phyloP scores from a whole-genome alignment of 768 basidiomycete species.

The Psilocybe cubensis region DNA sequence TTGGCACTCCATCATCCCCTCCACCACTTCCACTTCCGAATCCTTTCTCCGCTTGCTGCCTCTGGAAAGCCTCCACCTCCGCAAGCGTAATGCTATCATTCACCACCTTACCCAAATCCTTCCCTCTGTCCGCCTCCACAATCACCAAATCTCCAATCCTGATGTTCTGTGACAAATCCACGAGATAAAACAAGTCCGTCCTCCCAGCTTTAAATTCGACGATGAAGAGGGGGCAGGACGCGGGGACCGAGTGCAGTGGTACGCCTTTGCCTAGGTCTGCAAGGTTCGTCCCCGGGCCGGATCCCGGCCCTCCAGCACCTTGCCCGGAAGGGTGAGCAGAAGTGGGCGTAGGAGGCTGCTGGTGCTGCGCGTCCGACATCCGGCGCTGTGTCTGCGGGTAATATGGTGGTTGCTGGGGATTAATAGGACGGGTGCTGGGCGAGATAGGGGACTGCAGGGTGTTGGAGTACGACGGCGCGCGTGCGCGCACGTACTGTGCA shows the following conservation, averaged over 20 bases:
- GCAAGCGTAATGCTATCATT: constrained; percentile 89
- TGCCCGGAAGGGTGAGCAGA: constrained; percentile 19
- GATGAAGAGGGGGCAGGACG: constrained; percentile 90
- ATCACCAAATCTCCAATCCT: constrained; percentile 91
- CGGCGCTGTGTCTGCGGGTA: constrained; percentile 48
- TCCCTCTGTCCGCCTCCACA: constrained; percentile 95
- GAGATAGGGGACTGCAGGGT: constrained; percentile 61
- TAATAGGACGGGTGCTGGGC: constrained; percentile 43
- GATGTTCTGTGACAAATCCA: constrained; percentile 60
- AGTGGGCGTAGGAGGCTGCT: constrained; percentile 25
- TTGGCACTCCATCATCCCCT: constrained; percentile 44
- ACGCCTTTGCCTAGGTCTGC: constrained; percentile 87
- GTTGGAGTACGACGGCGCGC: constrained; percentile 44
- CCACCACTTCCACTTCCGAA: constrained; percentile 35
- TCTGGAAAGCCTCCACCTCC: constrained; percentile 91
- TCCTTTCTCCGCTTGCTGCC: constrained; percentile 68
- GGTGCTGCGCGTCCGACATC: constrained; percentile 39
- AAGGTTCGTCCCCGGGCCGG: constrained; percentile 28
- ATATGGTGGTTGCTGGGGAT: constrained; percentile 50
- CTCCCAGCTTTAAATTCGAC: constrained; percentile 98
- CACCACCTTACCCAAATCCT: constrained; percentile 89
- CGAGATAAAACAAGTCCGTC: constrained; percentile 92
- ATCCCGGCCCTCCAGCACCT: no score
- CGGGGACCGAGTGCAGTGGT: constrained; percentile 80
- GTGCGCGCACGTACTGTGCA: constrained; percentile 41